Evolutionary conservation across 2,329 filamentous ascomycete species (phyloP).

Genomic region (Ceratocystis huliohia): DNA sequence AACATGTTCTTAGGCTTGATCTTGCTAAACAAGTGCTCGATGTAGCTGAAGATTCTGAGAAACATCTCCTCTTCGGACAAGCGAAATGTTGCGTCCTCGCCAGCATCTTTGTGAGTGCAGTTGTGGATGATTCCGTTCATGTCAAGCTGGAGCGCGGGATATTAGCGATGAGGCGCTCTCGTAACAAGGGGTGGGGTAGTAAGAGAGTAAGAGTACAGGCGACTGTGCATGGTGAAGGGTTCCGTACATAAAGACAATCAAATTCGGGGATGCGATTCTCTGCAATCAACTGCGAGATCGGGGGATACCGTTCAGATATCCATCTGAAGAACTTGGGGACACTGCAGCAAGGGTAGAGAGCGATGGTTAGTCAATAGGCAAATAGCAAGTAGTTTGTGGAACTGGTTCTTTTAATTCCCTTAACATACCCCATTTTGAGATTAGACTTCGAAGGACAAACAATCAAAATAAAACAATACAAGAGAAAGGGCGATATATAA

Average conservation of each 20-base stretch:
- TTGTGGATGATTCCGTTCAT: constrained; percentile 99
- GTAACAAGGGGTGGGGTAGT: not conserved
- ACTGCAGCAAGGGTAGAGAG: constrained; percentile 29
- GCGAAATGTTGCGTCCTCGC: constrained; percentile 76
- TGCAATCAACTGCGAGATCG: constrained; percentile 95
- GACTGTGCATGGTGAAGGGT: constrained; percentile 20
- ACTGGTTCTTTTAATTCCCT: not conserved
- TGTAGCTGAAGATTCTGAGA: constrained; percentile 99
- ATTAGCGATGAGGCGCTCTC: not conserved
- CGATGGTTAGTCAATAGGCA: not conserved
- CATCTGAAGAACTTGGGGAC: constrained; percentile 92
- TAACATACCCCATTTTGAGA: constrained; percentile 7
- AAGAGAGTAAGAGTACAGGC: constrained; percentile 11
- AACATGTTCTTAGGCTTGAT: constrained; percentile 98
- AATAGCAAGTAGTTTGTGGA: not conserved
- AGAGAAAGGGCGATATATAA: not conserved
- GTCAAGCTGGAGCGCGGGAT: constrained; percentile 47
- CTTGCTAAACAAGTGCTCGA: constrained; percentile 95
- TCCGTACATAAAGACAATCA: constrained; percentile 75
- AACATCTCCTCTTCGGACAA: constrained; percentile 99
- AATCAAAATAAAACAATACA: constrained; percentile 12
- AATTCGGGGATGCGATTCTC: constrained; percentile 99
- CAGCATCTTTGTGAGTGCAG: constrained; percentile 90
- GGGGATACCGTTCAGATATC: constrained; percentile 97
- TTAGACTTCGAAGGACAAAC: not conserved